Percentiles rank a stretch among this genome's conserved stretches.
phyloP scores from a whole-genome alignment of 2,329 filamentous ascomycete species.

The Pseudocercospora eumusae region DNA sequence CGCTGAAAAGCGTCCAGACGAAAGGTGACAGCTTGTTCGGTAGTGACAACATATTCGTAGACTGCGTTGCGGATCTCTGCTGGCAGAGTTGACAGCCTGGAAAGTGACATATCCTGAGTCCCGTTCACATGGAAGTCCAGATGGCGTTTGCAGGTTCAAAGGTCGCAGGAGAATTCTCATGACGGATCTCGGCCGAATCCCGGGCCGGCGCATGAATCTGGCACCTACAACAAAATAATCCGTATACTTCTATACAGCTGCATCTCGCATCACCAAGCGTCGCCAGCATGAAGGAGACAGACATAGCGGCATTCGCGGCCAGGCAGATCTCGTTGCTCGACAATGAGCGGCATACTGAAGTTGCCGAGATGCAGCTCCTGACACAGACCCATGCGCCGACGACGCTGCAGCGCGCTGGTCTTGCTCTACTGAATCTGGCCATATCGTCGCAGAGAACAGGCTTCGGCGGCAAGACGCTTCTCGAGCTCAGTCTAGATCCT shows the following conservation, averaged over 20 bases:
- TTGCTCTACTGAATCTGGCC: conserved; percentile 74
- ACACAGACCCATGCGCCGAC: conserved; percentile 68
- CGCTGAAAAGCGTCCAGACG: conserved; percentile 35
- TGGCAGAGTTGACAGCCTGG: conserved; percentile 30
- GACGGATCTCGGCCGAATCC: background rate
- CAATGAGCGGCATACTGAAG: conserved; percentile 70
- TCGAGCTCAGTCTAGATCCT: conserved; percentile 76
- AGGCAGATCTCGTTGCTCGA: conserved; percentile 71
- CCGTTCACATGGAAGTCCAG: background rate
- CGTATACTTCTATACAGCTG: too few relatives aligned
- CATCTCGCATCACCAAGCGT: too few relatives aligned
- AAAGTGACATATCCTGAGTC: conserved; percentile 14
- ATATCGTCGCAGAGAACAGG: conserved; percentile 80
- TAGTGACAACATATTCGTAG: conserved; percentile 32
- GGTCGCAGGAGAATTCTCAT: background rate
- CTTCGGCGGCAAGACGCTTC: conserved; percentile 83
- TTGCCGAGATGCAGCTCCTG: conserved; percentile 67
- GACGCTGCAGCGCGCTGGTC: conserved; percentile 72
- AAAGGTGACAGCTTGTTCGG: conserved; percentile 36
- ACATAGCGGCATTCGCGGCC: conserved; percentile 68
- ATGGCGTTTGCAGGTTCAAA: too few relatives aligned
- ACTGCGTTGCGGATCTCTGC: conserved; percentile 34
- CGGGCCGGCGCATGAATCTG: background rate
- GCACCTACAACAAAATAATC: too few relatives aligned
- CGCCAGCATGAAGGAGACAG: conserved; percentile 33